Evolutionary conservation across 2,329 filamentous ascomycete species (phyloP).

Genomic region (Zarea fungicola): DNA sequence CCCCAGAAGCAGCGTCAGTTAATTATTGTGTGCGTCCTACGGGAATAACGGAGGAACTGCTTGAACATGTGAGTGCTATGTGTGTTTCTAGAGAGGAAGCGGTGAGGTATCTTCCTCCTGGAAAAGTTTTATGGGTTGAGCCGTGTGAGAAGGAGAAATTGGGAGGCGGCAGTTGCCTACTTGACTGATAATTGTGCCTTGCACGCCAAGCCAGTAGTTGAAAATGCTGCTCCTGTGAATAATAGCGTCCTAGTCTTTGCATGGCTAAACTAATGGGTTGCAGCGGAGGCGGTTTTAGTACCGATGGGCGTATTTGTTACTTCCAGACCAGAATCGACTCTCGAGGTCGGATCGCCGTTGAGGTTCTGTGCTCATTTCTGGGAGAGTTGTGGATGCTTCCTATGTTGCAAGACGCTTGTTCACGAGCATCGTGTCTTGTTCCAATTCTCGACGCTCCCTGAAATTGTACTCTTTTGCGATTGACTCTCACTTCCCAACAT

Average conservation of each 20-base stretch:
- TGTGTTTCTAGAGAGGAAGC: slow-evolving; percentile 30
- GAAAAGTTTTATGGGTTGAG: slow-evolving; percentile 2
- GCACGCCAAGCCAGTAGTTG: slow-evolving; percentile 37
- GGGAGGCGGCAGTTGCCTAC: slow-evolving; percentile 20
- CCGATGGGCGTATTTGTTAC: too few relatives aligned
- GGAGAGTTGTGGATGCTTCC: too few relatives aligned
- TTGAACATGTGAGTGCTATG: slow-evolving; percentile 47
- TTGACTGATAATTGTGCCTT: slow-evolving; percentile 41
- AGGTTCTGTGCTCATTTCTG: too few relatives aligned
- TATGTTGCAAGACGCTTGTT: too few relatives aligned
- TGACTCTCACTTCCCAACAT: too few relatives aligned
- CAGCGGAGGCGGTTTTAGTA: too few relatives aligned
- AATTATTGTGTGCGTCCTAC: slow-evolving; percentile 56
- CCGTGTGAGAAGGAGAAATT: neutral
- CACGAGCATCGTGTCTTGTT: too few relatives aligned
- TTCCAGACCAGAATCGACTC: too few relatives aligned
- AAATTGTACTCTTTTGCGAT: too few relatives aligned
- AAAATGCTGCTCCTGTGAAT: slow-evolving; percentile 32
- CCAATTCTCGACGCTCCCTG: too few relatives aligned
- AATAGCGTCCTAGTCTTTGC: slow-evolving; percentile 21
- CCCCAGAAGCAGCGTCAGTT: slow-evolving; percentile 53
- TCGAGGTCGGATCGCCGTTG: too few relatives aligned
- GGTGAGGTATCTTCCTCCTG: slow-evolving; percentile 10
- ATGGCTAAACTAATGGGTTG: slow-evolving; percentile 16
- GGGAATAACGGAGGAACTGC: slow-evolving; percentile 38